Conservation (phyloP, 2,329 filamentous ascomycete species). For the Penicillium sp. region DNA sequence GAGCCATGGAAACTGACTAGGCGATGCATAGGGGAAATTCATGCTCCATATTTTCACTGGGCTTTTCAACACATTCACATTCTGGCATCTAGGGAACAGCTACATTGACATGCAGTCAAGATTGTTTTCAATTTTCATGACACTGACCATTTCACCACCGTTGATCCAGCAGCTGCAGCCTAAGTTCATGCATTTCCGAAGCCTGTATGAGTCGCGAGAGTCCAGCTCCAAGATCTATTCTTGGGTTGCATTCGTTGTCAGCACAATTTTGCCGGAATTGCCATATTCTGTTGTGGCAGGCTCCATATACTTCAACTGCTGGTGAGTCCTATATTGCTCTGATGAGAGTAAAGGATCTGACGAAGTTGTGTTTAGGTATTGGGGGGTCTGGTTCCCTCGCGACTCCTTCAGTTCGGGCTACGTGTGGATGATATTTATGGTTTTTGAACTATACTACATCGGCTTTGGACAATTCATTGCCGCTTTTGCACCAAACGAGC, state of each 20-base stretch:
- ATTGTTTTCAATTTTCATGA: constrained; percentile 74
- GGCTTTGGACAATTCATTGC: constrained; percentile 67
- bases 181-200: constrained; percentile 62
- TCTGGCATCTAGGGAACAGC: constrained; percentile 59
- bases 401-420: constrained; percentile 60
- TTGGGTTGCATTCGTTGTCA: constrained; percentile 68
- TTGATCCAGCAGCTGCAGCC: constrained; percentile 76
- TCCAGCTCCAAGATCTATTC: constrained; percentile 76
- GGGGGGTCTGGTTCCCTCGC: constrained; percentile 53
- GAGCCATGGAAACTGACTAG: too few species aligned
- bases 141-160: constrained; percentile 69
- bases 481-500: constrained; percentile 62
- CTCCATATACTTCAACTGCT: constrained; percentile 62
- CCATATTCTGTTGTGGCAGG: constrained; percentile 67
- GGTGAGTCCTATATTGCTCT: constrained; percentile 45
- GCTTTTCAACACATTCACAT: constrained; percentile 69
- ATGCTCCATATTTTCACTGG: constrained; percentile 61
- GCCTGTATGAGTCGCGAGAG: constrained; percentile 69
- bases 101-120: constrained; percentile 65
- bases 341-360: neutral
- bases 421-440: constrained; percentile 61
- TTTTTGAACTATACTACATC: constrained; percentile 65
- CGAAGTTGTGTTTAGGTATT: constrained; percentile 45
- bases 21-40: constrained; percentile 53
- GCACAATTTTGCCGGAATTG: constrained; percentile 65